Evolutionary conservation across 2,329 filamentous ascomycete species (phyloP), one percentile per base, ranked within the genome.

Genomic region (Colletotrichum sp.): DNA sequence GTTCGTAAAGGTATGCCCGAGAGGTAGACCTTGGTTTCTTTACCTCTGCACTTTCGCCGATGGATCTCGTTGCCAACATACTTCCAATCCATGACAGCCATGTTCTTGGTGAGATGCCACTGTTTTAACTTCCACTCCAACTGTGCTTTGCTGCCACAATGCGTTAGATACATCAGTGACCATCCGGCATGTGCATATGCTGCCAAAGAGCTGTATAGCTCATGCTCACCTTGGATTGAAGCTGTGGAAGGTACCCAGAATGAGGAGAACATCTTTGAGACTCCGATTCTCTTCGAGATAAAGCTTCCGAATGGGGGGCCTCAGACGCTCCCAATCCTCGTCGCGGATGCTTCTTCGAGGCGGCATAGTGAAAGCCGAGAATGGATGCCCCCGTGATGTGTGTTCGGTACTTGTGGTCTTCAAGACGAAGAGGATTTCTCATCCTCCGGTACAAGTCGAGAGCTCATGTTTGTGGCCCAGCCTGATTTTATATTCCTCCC

Each of bases 21-120:
- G 18, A 74, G 43, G 15, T 71, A 74, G 2, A 71, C 32, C 5
- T n/a, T 63, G 59, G 12, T 74, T 4, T 36, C 59, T 8, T 71
- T 74, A 0, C 67, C 43, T 6, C 24, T 24, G 2, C 16, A 21
- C 1, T 15, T 24, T 16, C 71, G 39, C 32, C 36, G 28, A 5
- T 32, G 32, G 2, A 71, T 59, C 7, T 26, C n/a, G 3, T 15
- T 8, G 2, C 18, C n/a, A 2, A 64, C 24, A 16, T 64, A 32
- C 24, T 65, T 74, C 71, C 71, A 74, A 26, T 65, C 39, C 16
- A 21, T 8, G 24, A 2, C 24, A 0, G 5, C n/a, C 59, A 74
- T 43, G 7, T 74, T 74, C 12, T 69, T 74, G 7, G 60, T 15
- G n/a, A 71, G 16, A 13, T n/a, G 43, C 72, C 67, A 71, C 15